Conservation (phyloP, 768 basidiomycete genomes). For the Pilatotrama ljubarskyi region DNA sequence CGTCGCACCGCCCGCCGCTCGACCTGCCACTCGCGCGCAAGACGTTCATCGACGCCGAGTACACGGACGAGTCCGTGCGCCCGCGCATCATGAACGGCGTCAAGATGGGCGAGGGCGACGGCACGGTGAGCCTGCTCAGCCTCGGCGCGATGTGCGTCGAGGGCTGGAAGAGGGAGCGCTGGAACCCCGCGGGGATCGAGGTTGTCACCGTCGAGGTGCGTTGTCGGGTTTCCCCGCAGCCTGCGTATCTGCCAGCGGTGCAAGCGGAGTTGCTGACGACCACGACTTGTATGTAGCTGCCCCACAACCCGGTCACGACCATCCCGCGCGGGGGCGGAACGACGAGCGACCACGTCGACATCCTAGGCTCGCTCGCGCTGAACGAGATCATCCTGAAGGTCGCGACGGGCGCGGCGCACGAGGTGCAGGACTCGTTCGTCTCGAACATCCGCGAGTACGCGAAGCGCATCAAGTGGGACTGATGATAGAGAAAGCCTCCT, state of each 20-base stretch:
- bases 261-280: neutral
- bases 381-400: conserved; percentile 93
- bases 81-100: conserved; percentile 85
- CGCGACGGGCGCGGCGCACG: conserved; percentile 77
- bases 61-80: conserved; percentile 58
- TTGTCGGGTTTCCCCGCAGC: too few relatives aligned
- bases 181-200: conserved; percentile 91
- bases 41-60: conserved; percentile 85
- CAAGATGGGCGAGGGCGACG: conserved; percentile 93
- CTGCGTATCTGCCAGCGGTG: neutral
- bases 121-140: conserved; percentile 83
- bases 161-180: conserved; percentile 85
- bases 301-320: conserved; percentile 69
- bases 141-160: conserved; percentile 96
- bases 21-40: conserved; percentile 56
- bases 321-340: conserved; percentile 90
- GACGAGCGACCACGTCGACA: conserved; percentile 85
- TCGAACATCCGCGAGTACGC: conserved; percentile 81
- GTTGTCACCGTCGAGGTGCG: conserved; percentile 84
- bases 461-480: conserved; percentile 75
- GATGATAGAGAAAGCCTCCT: neutral
- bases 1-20: conserved; percentile 44
- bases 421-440: conserved; percentile 68
- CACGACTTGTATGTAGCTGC: conserved; percentile 48
- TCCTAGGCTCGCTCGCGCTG: conserved; percentile 67